Conservation (phyloP, 768 basidiomycete species). For the Auricularia sp. region DNA sequence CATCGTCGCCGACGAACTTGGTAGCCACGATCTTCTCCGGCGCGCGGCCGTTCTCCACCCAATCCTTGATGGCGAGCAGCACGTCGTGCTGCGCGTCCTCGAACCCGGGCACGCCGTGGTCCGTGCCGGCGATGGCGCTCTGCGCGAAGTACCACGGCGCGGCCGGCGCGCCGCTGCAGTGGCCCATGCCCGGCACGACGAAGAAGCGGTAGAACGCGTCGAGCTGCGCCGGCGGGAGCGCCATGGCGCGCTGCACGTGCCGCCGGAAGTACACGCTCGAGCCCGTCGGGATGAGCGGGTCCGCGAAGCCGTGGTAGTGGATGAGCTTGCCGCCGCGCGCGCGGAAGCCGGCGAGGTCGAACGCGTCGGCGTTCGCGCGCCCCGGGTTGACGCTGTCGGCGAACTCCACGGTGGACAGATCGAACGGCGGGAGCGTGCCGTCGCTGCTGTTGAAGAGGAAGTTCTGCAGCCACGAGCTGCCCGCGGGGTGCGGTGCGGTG, state of each 20-base stretch:
- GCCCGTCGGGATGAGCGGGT: constrained; percentile 16
- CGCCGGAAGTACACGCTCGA: constrained; percentile 17
- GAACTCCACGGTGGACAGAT: neutral
- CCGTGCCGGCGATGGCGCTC: neutral
- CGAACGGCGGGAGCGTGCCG: neutral
- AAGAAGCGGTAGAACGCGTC: constrained; percentile 25
- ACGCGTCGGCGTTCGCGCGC: neutral
- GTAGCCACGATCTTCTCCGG: neutral
- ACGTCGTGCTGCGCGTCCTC: neutral
- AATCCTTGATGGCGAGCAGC: neutral
- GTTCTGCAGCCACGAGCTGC: neutral
- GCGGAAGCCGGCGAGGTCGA: constrained; percentile 12
- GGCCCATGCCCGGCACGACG: constrained; percentile 23
- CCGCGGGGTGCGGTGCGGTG: neutral
- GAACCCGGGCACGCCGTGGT: neutral
- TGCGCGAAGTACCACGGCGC: neutral
- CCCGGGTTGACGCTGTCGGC: neutral
- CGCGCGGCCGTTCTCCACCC: neutral
- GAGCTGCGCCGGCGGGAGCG: constrained; percentile 11
- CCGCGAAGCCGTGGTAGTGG: constrained; percentile 15
- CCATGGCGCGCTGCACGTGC: constrained; percentile 12
- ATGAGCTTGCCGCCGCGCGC: constrained; percentile 18
- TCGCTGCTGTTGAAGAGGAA: neutral
- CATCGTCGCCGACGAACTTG: neutral
- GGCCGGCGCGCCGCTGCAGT: constrained; percentile 18